Evolutionary conservation across 768 basidiomycete species (phyloP).

Genomic region (Lyophyllum decastes): DNA sequence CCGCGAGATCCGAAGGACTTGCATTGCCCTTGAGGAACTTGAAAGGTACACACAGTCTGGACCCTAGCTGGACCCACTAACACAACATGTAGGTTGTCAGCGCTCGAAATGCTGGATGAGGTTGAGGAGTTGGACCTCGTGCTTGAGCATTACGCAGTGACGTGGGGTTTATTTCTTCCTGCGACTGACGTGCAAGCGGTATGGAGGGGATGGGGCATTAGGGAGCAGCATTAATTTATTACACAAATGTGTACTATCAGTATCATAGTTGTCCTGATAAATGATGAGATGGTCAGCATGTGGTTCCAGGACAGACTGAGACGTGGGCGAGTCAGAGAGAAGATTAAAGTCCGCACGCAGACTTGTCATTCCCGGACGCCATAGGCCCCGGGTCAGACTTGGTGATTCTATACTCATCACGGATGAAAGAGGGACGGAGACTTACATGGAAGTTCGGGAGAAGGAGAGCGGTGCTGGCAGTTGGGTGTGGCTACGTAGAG

Average conservation of each 20-base stretch:
- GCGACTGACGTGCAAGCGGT: conserved; percentile 12
- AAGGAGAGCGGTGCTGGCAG: background rate
- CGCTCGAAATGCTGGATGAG: conserved; percentile 89
- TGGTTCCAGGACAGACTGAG: background rate
- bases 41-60: conserved; percentile 48
- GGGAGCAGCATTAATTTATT: conserved; percentile 6
- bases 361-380: conserved; percentile 24
- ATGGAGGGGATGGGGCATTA: conserved; percentile 41
- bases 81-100: conserved; percentile 64
- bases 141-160: conserved; percentile 85
- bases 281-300: conserved; percentile 5
- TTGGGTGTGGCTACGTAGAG: background rate
- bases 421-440: background rate
- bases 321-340: conserved; percentile 28
- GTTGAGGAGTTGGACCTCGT: conserved; percentile 93
- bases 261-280: background rate
- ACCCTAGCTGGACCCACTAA: background rate
- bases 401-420: conserved; percentile 9
- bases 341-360: conserved; percentile 21
- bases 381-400: conserved; percentile 12
- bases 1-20: conserved; percentile 62
- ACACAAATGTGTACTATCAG: background rate
- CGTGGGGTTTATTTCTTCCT: conserved; percentile 56
- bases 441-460: background rate
- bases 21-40: conserved; percentile 50